These are phyloP conservation scores for Rhodamnia argentea DNA, from an alignment of 345 rosid species.

Conservation along the genomic window DNA sequence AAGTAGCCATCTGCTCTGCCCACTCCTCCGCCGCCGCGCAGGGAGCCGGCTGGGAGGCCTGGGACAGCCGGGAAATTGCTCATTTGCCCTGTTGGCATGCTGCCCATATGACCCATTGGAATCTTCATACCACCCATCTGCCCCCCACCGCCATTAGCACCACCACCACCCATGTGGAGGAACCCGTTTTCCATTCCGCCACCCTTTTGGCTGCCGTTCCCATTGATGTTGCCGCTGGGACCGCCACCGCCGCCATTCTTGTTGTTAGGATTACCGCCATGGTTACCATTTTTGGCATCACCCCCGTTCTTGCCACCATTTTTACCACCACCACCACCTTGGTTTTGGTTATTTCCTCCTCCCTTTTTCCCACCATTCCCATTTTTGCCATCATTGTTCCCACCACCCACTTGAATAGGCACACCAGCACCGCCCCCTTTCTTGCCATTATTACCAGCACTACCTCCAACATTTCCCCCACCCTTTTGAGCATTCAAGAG, in stretches of 20 bases:
- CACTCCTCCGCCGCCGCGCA: slow-evolving; percentile 20
- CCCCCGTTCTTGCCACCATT: slow-evolving; percentile 20
- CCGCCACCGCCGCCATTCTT: slow-evolving; percentile 21
- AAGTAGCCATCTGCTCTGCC: slow-evolving; percentile 35
- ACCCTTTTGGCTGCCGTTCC: background rate
- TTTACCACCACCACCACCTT: slow-evolving; percentile 38
- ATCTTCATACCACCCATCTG: slow-evolving; percentile 1
- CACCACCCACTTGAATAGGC: slow-evolving; percentile 33
- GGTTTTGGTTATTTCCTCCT: slow-evolving; percentile 27
- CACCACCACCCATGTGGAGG: background rate
- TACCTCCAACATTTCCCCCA: slow-evolving; percentile 18
- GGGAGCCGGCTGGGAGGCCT: slow-evolving; percentile 65
- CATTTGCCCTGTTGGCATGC: slow-evolving; percentile 35
- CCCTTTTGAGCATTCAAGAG: slow-evolving; percentile 42
- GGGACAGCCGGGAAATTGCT: slow-evolving; percentile 55
- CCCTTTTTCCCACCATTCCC: slow-evolving; percentile 31
- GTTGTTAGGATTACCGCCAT: slow-evolving; percentile 33
- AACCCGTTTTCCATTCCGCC: background rate
- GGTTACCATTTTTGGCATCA: slow-evolving; percentile 20
- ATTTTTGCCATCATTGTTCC: slow-evolving; percentile 21
- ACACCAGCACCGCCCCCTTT: slow-evolving; percentile 42
- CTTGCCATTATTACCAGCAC: slow-evolving; percentile 26
- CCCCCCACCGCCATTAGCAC: background rate
- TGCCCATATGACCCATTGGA: slow-evolving; percentile 31
- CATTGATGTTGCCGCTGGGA: background rate